phyloP scores from a whole-genome alignment of 805 yeast species.

The Wickerhamomyces ciferrii region DNA sequence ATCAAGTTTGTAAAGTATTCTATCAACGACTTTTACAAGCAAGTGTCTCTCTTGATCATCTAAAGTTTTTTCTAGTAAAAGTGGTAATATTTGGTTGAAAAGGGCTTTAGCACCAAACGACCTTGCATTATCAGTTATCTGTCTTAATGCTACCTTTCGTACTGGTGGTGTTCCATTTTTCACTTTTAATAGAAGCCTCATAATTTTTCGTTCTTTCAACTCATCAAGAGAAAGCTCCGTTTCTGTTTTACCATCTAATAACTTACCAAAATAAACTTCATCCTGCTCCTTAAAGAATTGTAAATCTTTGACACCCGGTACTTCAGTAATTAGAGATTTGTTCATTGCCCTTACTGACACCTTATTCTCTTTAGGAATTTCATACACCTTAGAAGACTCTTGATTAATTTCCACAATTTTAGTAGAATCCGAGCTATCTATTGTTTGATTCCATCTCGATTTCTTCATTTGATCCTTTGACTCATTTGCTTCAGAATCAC shows the following conservation, averaged over 20 bases:
- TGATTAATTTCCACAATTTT: neutral
- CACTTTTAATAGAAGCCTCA: constrained; percentile 59
- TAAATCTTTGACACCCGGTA: constrained; percentile 62
- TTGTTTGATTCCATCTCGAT: constrained; percentile 26
- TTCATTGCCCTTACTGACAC: constrained; percentile 23
- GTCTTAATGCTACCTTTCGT: constrained; percentile 66
- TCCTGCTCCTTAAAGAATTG: constrained; percentile 71
- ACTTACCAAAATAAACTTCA: constrained; percentile 60
- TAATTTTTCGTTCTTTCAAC: constrained; percentile 50
- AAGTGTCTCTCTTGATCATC: constrained; percentile 83
- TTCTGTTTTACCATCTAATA: constrained; percentile 32
- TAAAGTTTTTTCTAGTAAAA: constrained; percentile 63
- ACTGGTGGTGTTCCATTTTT: constrained; percentile 72
- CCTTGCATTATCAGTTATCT: constrained; percentile 57
- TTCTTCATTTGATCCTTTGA: constrained; percentile 18
- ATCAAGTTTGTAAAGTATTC: constrained; percentile 63
- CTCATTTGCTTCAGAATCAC: constrained; percentile 14
- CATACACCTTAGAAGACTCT: constrained; percentile 27
- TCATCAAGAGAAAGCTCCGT: constrained; percentile 43
- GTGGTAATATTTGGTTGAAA: constrained; percentile 69
- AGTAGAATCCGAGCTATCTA: neutral
- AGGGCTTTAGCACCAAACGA: constrained; percentile 65
- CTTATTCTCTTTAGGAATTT: constrained; percentile 46
- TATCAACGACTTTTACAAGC: constrained; percentile 67
- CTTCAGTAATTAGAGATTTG: constrained; percentile 41